Base-by-base conservation (phyloP, 441 rosid species). In the Biscutella auriculata region DNA sequence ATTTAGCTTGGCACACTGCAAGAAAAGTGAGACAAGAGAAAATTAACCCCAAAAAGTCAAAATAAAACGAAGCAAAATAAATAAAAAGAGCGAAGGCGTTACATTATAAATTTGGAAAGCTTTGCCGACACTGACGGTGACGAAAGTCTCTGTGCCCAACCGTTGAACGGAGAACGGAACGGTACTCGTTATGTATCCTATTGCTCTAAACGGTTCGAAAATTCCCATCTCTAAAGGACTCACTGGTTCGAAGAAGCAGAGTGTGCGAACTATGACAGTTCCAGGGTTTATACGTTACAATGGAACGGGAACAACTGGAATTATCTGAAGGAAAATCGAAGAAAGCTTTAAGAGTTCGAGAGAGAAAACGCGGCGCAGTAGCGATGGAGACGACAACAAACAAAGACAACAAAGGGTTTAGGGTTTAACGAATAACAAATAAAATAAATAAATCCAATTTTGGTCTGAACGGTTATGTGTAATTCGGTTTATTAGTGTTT, bases 151-250 rank as follows among this genome's bases (percentile, higher is more conserved):
- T 2, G 93, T 84, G 63, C 98, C 96, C 25, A 88, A 59, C 1
- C 95, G 83, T 65, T 93, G 94, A 40, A 88, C 87, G 57, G 90
- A 85, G 76, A 88, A 84, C 1, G 97, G 97, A 33, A 87, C 92
- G 5, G 69, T 78, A 65, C 79, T 78, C 11, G 97, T 84, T 63
- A 93, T 85, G 82, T 80, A 93, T 3, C 98, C 98, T 7, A 93
- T 76, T 4, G 94, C 98, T 77, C 93, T 82, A 53, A 70, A 88
- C 0, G 97, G 92, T 62, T 87, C 98, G 65, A 93, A 93, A 10
- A 93, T 87, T 27, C 97, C 98, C 97, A 93, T 92, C 17, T 60
- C 62, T n/a, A n/a, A n/a, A n/a, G n/a, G n/a, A n/a, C n/a, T n/a
- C n/a, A n/a, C n/a, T n/a, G n/a, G n/a, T n/a, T n/a, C n/a, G n/a